Base-by-base conservation (phyloP, 176 grass and related monocot species). In the Themeda triandra region DNA sequence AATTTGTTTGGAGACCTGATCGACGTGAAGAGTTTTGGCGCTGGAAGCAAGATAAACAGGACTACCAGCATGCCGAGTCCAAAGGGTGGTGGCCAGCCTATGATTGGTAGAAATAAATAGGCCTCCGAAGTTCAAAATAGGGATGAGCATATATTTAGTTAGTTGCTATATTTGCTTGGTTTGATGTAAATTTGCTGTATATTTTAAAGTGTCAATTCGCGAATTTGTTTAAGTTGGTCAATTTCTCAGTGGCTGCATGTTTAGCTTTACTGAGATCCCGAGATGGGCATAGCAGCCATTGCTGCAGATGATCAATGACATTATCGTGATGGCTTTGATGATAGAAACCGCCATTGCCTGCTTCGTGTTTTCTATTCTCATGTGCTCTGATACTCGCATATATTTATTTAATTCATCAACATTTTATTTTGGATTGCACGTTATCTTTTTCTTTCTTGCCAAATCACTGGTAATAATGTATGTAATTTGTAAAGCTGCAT, bases 1-100 rank as follows among this genome's bases (percentile, higher is more conserved):
- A 92, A 81, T 75, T 75, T 99, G 30, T 99, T 99, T 60, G 97
- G 91, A 44, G 97, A 99, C 94, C 60, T 99, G 90, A 89, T 99
- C 23, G 90, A 99, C 62, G 78, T 92, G 21, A 99, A 93, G 65
- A 96, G 79, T 83, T 92, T 87, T 24, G 83, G 89, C n/a, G 17
- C 63, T 36, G 89, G 85, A 84, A 87, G 77, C 31, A 94, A 89
- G 73, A 82, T 66, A 41, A 90, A 56, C 51, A 87, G 89, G 49
- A 28, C 87, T 19, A 73, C 91, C 3, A 79, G 80, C 76, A 82
- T 89, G 75, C 80, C 84, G 60, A 73, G 84, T 83, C 81, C 82
- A 60, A 79, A 86, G 71, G 71, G 91, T 65, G 90, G 88, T 76
- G 90, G 92, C 39, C 89, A 94, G 68, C 89, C 97, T 77, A 94